These are phyloP conservation scores for Aspergillus sp. DNA, from an alignment of 2,329 filamentous ascomycete genomes.

Conservation along the genomic window DNA sequence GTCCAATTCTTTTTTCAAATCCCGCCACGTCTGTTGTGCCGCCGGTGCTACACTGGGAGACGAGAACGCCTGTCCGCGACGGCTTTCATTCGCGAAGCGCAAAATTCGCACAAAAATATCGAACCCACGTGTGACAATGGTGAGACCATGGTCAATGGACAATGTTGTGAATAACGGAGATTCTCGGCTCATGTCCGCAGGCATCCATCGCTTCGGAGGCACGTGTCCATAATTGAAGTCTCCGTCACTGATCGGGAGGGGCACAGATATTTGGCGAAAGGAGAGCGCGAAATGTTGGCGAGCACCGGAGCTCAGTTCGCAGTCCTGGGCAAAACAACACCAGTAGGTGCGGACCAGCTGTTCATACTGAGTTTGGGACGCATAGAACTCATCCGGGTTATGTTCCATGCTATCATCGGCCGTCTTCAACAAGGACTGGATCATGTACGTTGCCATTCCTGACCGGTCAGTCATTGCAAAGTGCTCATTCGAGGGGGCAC, in stretches of 20 bases:
- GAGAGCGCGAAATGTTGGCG: conserved; percentile 38
- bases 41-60: conserved; percentile 8
- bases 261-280: conserved; percentile 37
- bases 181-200: conserved; percentile 26
- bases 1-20: conserved; percentile 32
- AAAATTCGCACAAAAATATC: conserved; percentile 38
- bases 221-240: conserved; percentile 34
- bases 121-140: conserved; percentile 36
- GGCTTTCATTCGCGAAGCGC: conserved; percentile 37
- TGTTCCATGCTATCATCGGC: conserved; percentile 39
- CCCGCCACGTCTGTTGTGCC: conserved; percentile 27
- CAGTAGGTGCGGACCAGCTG: conserved; percentile 39
- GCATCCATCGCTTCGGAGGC: conserved; percentile 26
- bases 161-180: conserved; percentile 20
- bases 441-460: conserved; percentile 42
- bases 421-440: conserved; percentile 36
- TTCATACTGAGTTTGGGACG: conserved; percentile 34
- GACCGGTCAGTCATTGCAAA: neutral
- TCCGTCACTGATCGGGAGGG: conserved; percentile 34
- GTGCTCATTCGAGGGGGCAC: neutral
- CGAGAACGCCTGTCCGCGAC: conserved; percentile 25
- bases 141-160: conserved; percentile 34
- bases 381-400: conserved; percentile 32
- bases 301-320: conserved; percentile 36
- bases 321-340: conserved; percentile 39